These are phyloP conservation scores for Scedosporium dehoogii DNA, from an alignment of 2,329 filamentous ascomycete genomes.

Conservation along the genomic window DNA sequence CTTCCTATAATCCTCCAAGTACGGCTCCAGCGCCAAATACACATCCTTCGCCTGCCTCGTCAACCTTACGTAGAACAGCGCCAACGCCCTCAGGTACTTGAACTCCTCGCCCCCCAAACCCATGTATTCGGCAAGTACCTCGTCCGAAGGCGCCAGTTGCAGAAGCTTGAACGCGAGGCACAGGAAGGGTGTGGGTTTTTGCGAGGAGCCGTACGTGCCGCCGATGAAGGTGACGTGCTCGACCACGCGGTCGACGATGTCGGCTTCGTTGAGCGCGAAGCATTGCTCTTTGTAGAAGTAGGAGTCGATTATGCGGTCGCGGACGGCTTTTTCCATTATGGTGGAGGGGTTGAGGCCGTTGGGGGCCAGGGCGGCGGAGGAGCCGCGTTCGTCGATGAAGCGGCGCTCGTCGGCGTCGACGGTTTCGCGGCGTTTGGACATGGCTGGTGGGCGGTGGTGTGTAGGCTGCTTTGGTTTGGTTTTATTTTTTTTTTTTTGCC, in stretches of 20 bases:
- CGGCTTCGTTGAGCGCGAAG: conserved; percentile 80
- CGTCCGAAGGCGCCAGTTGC: conserved; percentile 72
- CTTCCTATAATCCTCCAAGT: conserved; percentile 74
- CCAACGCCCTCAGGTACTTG: conserved; percentile 82
- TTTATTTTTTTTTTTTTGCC: too few species aligned
- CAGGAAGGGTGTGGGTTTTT: conserved; percentile 85
- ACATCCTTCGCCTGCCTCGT: conserved; percentile 77
- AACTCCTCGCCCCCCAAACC: conserved; percentile 64
- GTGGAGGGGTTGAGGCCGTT: conserved; percentile 91
- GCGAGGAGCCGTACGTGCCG: conserved; percentile 74
- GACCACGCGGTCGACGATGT: conserved; percentile 80
- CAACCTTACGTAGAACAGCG: conserved; percentile 85
- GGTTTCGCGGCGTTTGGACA: conserved; percentile 31
- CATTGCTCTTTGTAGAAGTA: conserved; percentile 99
- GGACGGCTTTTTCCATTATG: conserved; percentile 89
- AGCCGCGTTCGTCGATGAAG: conserved; percentile 87
- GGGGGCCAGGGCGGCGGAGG: conserved; percentile 62
- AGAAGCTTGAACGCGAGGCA: conserved; percentile 92
- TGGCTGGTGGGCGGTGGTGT: conserved; percentile 10
- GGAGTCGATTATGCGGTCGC: conserved; percentile 87
- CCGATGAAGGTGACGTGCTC: conserved; percentile 75
- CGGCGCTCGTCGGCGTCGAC: conserved; percentile 70
- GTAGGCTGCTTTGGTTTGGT: not conserved
- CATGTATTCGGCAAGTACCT: conserved; percentile 72
- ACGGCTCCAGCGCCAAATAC: conserved; percentile 70